Base-by-base conservation (phyloP, 257 asterid species). In the Datura wrightii region DNA sequence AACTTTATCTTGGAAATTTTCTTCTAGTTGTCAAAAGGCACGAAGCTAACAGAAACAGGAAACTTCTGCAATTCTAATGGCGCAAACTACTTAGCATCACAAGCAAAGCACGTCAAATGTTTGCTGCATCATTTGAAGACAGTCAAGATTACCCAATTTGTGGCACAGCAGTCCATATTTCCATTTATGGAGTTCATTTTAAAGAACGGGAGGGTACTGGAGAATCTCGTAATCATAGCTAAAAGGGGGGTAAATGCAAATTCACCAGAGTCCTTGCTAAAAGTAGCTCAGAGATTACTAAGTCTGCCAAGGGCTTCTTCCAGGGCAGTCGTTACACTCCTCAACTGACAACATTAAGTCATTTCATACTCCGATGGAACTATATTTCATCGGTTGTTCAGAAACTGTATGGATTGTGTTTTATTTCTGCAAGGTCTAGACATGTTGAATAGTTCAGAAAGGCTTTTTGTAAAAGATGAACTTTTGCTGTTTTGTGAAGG, bases 131-230 rank as follows among this genome's bases (percentile, higher is more conserved):
- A 62, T 56, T 44, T 72, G 34, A 83, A 72, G 62, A 70, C 66
- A 4, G 82, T 83, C 36, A 72, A 71, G 39, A 34, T 83, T 15
- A 54, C n/a, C 18, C 19, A 76, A 24, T 72, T 54, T 39, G 86
- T 44, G 11, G 72, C 60, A 16, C 19, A 56, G 31, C 34, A 6
- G 11, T 24, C 53, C 10, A 10, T 83, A 3, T 67, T 83, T 56
- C 53, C 79, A 19, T 58, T 83, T 10, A 24, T 83, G 31, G 80
- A 72, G 81, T 54, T 83, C 42, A 37, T 83, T 11, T 83, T 83
- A 50, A 83, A 72, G 58, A 44, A 83, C 4, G 74, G 74, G 7
- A 56, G 36, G 14, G 72, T 54, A 69, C 76, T 83, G 1, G 86
- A 83, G 46, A 83, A 39, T 34, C 48, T 83, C 6, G 62, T 42